Base-by-base conservation (phyloP, 768 basidiomycete species). In the Kwoniella mangroviensis region DNA sequence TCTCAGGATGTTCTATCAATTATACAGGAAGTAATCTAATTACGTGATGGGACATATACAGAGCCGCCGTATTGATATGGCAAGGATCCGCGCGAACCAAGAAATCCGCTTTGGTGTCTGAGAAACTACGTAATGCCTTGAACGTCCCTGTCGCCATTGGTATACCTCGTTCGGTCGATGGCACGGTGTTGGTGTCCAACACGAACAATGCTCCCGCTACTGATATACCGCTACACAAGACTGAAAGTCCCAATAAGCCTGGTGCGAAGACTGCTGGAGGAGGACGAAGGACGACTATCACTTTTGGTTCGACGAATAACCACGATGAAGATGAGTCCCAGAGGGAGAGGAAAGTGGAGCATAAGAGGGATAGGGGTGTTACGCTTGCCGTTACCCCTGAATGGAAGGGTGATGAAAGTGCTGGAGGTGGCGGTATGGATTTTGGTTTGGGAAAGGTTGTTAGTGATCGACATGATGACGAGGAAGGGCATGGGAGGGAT, bases 31-130 rank as follows among this genome's bases (percentile, higher is more conserved):
- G 21, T 51, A 51, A 21, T 9, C 7, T 17, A 1, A 51, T 5
- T 51, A 17, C 12, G 34, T 34, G 34, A 34, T 34, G 34, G 34
- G 34, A 34, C 6, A 34, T 34, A 34, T 34, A 34, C 34, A 81
- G 79, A 28, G 88, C 92, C 7, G 91, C 87, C 11, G 83, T 92
- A 21, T 84, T 90, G 54, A 93, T 93, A 71, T 93, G 90, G 87
- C 85, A 86, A 71, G 92, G 91, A 40, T 75, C 72, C n/a, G 70
- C 73, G 4, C 65, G 75, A 21, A 81, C 81, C 42, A 83, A 82
- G 67, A 83, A 82, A 70, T 71, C 49, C 13, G 67, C 51, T 19
- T 65, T 70, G 7, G 82, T 83, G 3, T 78, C 77, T 22, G 59
- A 78, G 3, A 78, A 77, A 61, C 67, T 83, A 4, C 72, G 82